phyloP scores from a whole-genome alignment of 257 asterid genomes.

The Fraxinus quadrangulata region DNA sequence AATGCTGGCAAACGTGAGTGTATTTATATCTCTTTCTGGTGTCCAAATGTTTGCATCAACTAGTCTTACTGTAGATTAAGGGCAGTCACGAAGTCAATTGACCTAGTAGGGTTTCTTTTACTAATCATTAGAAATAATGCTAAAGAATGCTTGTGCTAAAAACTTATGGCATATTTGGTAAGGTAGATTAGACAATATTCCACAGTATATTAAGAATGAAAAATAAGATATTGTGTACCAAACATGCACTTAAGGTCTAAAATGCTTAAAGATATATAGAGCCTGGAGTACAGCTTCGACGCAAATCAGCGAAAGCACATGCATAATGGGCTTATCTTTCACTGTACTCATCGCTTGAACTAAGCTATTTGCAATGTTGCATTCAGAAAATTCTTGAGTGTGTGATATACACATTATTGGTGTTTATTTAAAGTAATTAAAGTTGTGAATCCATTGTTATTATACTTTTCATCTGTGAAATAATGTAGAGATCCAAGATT shows the following conservation, averaged over 20 bases:
- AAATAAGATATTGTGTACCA: too few relatives aligned
- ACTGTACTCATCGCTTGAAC: too few relatives aligned
- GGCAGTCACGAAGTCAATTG: not conserved
- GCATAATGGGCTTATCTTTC: too few relatives aligned
- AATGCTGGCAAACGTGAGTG: slow-evolving; percentile 95
- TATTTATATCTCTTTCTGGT: not conserved
- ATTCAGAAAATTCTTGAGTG: too few relatives aligned
- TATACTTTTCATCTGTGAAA: not conserved
- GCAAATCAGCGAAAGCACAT: too few relatives aligned
- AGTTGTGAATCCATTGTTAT: not conserved
- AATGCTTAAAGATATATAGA: too few relatives aligned
- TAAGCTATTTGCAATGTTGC: too few relatives aligned
- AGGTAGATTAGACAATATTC: not conserved
- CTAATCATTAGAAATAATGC: not conserved
- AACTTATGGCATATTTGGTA: not conserved
- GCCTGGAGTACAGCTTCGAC: too few relatives aligned
- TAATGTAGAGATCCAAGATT: slow-evolving; percentile 69
- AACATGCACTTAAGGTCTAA: too few relatives aligned
- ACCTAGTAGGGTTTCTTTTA: not conserved
- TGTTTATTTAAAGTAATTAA: too few relatives aligned
- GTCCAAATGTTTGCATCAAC: not conserved
- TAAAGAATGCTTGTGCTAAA: not conserved
- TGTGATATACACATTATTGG: too few relatives aligned
- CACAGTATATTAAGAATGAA: too few relatives aligned
- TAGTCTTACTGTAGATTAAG: not conserved